Evolutionary conservation across 805 yeast species (phyloP).

Genomic region (Pachysolen tannophilus): DNA sequence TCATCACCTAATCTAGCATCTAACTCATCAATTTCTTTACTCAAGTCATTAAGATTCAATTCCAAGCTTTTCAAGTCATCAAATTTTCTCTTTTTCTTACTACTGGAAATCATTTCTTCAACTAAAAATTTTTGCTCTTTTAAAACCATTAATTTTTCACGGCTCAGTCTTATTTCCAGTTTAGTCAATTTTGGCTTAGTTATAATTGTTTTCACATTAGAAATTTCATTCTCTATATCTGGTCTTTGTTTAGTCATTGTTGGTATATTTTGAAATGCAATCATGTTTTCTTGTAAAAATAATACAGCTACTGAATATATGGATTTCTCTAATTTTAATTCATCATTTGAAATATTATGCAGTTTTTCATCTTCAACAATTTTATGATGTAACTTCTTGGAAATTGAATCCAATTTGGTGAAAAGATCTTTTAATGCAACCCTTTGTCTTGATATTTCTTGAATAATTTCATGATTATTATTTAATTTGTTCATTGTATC

Average conservation of each 20-base stretch:
- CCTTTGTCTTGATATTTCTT: conserved; percentile 32
- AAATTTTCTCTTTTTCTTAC: conserved; percentile 61
- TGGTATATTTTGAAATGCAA: conserved; percentile 57
- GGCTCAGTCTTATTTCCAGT: conserved; percentile 43
- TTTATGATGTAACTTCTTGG: conserved; percentile 30
- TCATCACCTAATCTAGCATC: conserved; percentile 51
- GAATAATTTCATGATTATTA: conserved; percentile 15
- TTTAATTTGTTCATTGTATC: conserved; percentile 4
- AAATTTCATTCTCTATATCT: conserved; percentile 13
- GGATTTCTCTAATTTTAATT: conserved; percentile 38
- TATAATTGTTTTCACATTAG: background rate
- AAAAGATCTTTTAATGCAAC: conserved; percentile 40
- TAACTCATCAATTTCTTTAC: conserved; percentile 35
- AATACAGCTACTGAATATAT: conserved; percentile 48
- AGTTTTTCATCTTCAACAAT: conserved; percentile 15
- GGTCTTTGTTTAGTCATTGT: conserved; percentile 27
- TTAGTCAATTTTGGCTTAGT: conserved; percentile 31
- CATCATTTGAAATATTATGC: conserved; percentile 27
- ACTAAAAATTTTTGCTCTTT: conserved; percentile 78
- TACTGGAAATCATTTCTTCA: conserved; percentile 50
- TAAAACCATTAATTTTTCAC: conserved; percentile 79
- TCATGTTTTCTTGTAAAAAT: conserved; percentile 61
- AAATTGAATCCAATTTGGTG: conserved; percentile 39
- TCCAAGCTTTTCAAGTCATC: conserved; percentile 65
- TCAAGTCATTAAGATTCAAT: conserved; percentile 50